A percentile compares a stretch with the other conserved stretches of the same genome.
phyloP scores from a whole-genome alignment of 768 basidiomycete genomes.

The Agaricus subrufescens region DNA sequence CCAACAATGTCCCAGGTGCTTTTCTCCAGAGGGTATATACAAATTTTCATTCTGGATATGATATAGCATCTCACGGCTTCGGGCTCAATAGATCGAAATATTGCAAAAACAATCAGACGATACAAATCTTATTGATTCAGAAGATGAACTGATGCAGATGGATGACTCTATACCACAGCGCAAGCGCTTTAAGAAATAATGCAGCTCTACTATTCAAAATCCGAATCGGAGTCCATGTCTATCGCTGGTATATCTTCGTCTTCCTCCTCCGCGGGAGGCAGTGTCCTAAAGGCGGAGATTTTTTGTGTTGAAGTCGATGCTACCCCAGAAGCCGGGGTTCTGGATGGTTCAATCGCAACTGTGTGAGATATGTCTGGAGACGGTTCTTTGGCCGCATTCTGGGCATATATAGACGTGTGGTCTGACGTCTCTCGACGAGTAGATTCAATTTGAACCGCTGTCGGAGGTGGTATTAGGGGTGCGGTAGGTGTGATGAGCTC shows the following conservation, averaged over 20 bases:
- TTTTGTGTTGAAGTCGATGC: background rate
- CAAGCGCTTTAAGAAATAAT: constrained; percentile 19
- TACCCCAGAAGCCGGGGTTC: background rate
- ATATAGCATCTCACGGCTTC: background rate
- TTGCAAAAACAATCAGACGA: constrained; percentile 14
- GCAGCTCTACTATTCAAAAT: constrained; percentile 32
- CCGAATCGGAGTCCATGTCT: constrained; percentile 77
- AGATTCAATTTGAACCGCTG: background rate
- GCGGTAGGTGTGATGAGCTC: background rate
- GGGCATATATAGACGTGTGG: background rate
- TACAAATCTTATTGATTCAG: constrained; percentile 10
- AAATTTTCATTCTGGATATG: background rate
- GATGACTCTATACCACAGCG: constrained; percentile 27
- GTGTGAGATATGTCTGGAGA: background rate
- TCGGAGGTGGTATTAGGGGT: background rate
- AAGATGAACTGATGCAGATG: constrained; percentile 17
- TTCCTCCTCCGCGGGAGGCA: constrained; percentile 38
- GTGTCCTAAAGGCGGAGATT: background rate
- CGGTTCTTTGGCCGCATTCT: background rate
- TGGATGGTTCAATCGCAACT: background rate
- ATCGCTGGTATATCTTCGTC: constrained; percentile 76
- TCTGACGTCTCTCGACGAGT: background rate
- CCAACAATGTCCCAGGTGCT: constrained; percentile 44
- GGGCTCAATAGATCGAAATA: background rate
- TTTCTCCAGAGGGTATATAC: constrained; percentile 49